These are phyloP conservation scores for Paratinospora sagittata DNA, from an alignment of 164 flowering plant genomes.

Conservation along the genomic window DNA sequence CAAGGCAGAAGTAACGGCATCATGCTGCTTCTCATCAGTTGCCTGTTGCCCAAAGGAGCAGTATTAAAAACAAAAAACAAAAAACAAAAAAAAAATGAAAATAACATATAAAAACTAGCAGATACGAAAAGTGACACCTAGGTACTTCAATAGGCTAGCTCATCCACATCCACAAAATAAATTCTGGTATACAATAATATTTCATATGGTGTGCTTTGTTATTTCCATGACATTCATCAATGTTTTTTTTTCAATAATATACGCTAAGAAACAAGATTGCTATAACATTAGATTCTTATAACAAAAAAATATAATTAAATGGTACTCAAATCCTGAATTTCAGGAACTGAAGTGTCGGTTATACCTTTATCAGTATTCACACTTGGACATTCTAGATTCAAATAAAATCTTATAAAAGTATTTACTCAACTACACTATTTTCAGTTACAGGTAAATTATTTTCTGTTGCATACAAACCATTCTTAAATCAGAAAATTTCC, in stretches of 20 bases:
- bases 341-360: neutral
- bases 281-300: neutral
- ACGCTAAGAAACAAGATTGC: neutral
- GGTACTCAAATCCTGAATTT: neutral
- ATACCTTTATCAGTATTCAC: too few species aligned
- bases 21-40: conserved; percentile 74
- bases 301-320: neutral
- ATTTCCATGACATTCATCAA: neutral
- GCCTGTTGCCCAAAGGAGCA: conserved; percentile 39
- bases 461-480: conserved; percentile 46
- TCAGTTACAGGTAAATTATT: neutral
- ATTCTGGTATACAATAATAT: neutral
- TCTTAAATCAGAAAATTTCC: conserved; percentile 65
- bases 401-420: neutral
- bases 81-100: conserved; percentile 12
- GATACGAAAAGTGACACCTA: neutral
- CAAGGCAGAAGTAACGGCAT: conserved; percentile 50
- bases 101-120: neutral
- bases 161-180: neutral
- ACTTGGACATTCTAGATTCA: neutral
- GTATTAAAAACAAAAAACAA: too few species aligned
- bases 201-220: neutral
- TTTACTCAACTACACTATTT: too few species aligned
- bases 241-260: neutral
- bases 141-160: neutral